Evolutionary conservation across 371 early-diverging fungal genomes (phyloP).

Genomic region (Funneliformis caledonium): DNA sequence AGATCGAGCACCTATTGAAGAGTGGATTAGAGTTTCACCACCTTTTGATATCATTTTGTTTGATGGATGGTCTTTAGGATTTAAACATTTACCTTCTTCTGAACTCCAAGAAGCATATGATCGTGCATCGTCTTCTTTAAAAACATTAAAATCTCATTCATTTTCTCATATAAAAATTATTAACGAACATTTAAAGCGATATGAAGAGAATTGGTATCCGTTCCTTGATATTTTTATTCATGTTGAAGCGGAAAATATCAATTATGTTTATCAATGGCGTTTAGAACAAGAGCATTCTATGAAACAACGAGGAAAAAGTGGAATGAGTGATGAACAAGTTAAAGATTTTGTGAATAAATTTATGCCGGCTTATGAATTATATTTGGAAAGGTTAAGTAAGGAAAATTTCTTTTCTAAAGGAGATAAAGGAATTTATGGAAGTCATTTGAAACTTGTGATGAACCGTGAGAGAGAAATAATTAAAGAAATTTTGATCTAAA

Average conservation of each 20-base stretch:
- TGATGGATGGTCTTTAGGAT: constrained; percentile 96
- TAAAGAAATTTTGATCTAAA: not conserved
- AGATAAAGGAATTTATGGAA: constrained; percentile 7
- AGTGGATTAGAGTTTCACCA: constrained; percentile 61
- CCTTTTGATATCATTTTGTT: constrained; percentile 84
- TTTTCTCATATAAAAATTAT: constrained; percentile 56
- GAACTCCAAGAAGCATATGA: constrained; percentile 47
- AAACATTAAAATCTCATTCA: constrained; percentile 43
- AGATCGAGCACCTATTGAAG: constrained; percentile 63
- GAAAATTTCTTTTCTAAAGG: constrained; percentile 58
- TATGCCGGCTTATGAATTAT: constrained; percentile 89
- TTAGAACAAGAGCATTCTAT: constrained; percentile 82
- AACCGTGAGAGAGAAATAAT: not conserved
- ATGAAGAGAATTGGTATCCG: constrained; percentile 62
- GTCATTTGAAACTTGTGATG: constrained; percentile 14
- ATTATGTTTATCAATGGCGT: constrained; percentile 84
- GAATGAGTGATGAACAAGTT: constrained; percentile 74
- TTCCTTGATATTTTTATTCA: constrained; percentile 80
- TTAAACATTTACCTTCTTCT: constrained; percentile 59
- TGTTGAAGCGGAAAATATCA: constrained; percentile 61
- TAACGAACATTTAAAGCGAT: constrained; percentile 58
- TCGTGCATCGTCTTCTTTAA: constrained; percentile 30
- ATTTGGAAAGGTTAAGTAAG: constrained; percentile 59
- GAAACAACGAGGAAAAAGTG: constrained; percentile 50
- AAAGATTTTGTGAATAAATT: constrained; percentile 85